Base-by-base conservation (phyloP, 2,329 filamentous ascomycete species). In the Cercospora sesami region DNA sequence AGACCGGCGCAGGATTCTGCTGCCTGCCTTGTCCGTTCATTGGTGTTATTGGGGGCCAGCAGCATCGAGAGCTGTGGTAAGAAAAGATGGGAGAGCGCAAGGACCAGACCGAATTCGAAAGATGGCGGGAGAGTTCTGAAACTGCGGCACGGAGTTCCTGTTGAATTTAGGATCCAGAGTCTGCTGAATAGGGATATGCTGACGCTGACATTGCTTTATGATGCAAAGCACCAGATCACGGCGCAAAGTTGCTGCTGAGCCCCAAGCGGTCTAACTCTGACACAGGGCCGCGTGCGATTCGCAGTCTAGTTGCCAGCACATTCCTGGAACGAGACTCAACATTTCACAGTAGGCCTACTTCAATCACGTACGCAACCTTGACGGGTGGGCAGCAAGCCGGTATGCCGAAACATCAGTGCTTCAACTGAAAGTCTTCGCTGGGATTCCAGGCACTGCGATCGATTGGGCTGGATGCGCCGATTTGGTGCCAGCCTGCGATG, bases 291-390 rank as follows among this genome's bases (percentile, higher is more conserved):
- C 33, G 9, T 55, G 30, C 66, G 63, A 68, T 33, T 63, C 58
- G 62, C 48, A 33, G 18, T 51, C 1, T 42, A n/a, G 30, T 58
- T 53, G 63, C 36, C 62, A 65, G 48, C 66, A 60, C 33, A 60
- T 33, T 65, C 63, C 66, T 63, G 48, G 58, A 6, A 59, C 30
- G 58, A 64, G 42, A 59, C 63, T 57, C 53, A 55, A 39, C 45
- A 67, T 51, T 21, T 36, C 65, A 8, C 36, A 58, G 33, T 36
- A 28, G 36, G 21, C 53, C 58, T 48, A 53, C 33, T 31, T 36
- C 42, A 59, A 59, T 63, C 39, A 53, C 63, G 63, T 48, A 42
- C 26, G 4, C 31, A 68, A 68, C 63, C 66, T 68, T 65, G 62
- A 65, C 66, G 66, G 59, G 66, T 61, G 63, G 63, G 62, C 48